A percentile compares a stretch with the other conserved stretches of the same genome.
These are phyloP conservation scores for Mortierella sp. DNA, from an alignment of 371 early-diverging fungal species.

Conservation along the genomic window DNA sequence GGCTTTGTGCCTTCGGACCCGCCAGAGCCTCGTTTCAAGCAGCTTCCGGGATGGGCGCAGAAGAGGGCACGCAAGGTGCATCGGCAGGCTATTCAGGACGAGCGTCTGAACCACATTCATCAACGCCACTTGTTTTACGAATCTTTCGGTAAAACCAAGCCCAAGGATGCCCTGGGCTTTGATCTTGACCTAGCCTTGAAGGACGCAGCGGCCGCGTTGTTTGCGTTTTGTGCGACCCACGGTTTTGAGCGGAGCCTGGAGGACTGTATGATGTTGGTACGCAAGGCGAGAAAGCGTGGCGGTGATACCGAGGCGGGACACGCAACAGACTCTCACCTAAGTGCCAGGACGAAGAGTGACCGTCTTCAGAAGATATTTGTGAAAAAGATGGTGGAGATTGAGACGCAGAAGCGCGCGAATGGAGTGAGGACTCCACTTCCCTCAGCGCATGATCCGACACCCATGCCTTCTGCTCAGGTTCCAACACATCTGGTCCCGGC, in stretches of 20 bases:
- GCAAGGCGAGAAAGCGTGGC: neutral
- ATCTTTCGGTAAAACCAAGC: neutral
- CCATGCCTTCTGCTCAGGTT: conserved; percentile 26
- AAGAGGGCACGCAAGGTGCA: conserved; percentile 20
- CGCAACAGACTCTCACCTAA: neutral
- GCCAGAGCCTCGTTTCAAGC: conserved; percentile 17
- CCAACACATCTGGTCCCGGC: conserved; percentile 32
- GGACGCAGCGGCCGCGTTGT: neutral
- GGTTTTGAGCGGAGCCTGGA: conserved; percentile 2
- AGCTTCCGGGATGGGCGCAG: conserved; percentile 31
- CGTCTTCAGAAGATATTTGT: conserved; percentile 1
- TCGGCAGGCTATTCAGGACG: conserved; percentile 19
- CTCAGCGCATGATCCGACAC: neutral
- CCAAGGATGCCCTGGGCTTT: neutral
- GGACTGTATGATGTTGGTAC: conserved; percentile 10
- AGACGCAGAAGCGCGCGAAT: neutral
- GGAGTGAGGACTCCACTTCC: conserved; percentile 13
- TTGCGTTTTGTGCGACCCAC: neutral
- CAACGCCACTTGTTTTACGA: conserved; percentile 18
- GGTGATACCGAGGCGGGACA: too few species aligned
- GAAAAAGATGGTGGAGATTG: neutral
- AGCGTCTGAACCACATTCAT: conserved; percentile 11
- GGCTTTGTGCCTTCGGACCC: conserved; percentile 12
- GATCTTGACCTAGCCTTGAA: neutral
- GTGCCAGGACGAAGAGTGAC: too few species aligned